A percentile compares a stretch with the other conserved stretches of the same genome.
Evolutionary conservation across 257 asterid genomes (phyloP).

Genomic region (Solanum pimpinellifolium): DNA sequence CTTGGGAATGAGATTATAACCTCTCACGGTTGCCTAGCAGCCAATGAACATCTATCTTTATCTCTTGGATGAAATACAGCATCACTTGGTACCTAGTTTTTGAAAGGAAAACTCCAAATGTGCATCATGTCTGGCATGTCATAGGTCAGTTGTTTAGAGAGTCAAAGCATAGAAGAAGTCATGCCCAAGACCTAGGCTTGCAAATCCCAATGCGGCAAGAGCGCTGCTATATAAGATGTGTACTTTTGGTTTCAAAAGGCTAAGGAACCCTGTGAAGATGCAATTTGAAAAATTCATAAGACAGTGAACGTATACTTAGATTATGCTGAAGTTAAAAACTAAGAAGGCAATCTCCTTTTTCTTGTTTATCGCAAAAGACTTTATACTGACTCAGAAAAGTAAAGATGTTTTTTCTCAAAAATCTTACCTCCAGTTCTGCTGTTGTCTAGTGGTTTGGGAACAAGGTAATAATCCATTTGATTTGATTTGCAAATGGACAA

Average conservation of each 20-base stretch:
- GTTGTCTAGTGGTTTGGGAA: neutral
- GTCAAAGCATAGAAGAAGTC: conserved; percentile 11
- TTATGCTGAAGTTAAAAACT: neutral
- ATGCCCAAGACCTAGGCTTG: conserved; percentile 5
- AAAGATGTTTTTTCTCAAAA: neutral
- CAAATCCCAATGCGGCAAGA: neutral
- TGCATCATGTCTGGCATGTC: neutral
- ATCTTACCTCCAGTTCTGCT: neutral
- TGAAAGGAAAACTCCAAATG: neutral
- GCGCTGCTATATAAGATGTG: neutral
- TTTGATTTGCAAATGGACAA: neutral
- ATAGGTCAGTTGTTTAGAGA: neutral
- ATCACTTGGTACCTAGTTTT: neutral
- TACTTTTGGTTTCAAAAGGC: neutral
- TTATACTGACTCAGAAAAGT: neutral
- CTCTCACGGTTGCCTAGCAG: neutral
- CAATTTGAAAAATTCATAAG: neutral
- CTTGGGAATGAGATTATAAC: neutral
- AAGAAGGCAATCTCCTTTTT: neutral
- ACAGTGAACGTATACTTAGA: neutral
- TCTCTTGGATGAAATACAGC: neutral
- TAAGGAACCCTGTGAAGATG: neutral
- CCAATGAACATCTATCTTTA: neutral
- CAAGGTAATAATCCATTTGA: neutral
- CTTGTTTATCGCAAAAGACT: neutral